A percentile compares a stretch with the other conserved stretches of the same genome.
Conservation (phyloP, 169 alveolate genomes). For the Cryptosporidium parvum region DNA sequence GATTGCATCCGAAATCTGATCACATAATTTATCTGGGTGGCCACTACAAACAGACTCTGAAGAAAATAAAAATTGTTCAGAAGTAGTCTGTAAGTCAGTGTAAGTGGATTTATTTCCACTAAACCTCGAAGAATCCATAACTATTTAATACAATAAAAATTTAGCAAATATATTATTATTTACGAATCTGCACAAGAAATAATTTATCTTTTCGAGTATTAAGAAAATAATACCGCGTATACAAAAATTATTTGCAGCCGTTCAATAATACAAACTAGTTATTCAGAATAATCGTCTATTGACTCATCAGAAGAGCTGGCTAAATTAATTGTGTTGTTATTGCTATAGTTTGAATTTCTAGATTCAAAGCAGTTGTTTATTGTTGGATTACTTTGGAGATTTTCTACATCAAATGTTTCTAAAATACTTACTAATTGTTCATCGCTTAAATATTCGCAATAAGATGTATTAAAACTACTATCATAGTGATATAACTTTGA, state of each 20-base stretch:
- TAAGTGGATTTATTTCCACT: background rate
- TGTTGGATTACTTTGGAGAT: background rate
- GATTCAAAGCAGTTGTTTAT: background rate
- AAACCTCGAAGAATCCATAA: background rate
- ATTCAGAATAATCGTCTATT: slow-evolving; percentile 35
- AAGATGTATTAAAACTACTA: background rate
- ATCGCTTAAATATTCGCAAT: slow-evolving; percentile 52
- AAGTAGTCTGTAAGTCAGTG: background rate
- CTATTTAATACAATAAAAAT: background rate
- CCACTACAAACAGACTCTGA: slow-evolving; percentile 99
- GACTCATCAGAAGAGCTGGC: slow-evolving; percentile 40
- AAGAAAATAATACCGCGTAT: background rate
- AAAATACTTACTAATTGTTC: slow-evolving; percentile 65
- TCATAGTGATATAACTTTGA: slow-evolving; percentile 1
- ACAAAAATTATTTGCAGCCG: background rate
- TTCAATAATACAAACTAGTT: background rate
- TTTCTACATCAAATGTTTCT: slow-evolving; percentile 60
- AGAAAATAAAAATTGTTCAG: slow-evolving; percentile 91
- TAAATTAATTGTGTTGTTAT: background rate
- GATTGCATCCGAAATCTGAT: slow-evolving; percentile 98
- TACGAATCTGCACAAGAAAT: background rate
- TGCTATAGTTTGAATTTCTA: background rate
- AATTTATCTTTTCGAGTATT: background rate
- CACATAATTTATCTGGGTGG: slow-evolving; percentile 99
- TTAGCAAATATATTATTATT: background rate